Evolutionary conservation across 2,329 filamentous ascomycete genomes (phyloP), one percentile per base, ranked within the genome.

Genomic region (Alternaria alternata): DNA sequence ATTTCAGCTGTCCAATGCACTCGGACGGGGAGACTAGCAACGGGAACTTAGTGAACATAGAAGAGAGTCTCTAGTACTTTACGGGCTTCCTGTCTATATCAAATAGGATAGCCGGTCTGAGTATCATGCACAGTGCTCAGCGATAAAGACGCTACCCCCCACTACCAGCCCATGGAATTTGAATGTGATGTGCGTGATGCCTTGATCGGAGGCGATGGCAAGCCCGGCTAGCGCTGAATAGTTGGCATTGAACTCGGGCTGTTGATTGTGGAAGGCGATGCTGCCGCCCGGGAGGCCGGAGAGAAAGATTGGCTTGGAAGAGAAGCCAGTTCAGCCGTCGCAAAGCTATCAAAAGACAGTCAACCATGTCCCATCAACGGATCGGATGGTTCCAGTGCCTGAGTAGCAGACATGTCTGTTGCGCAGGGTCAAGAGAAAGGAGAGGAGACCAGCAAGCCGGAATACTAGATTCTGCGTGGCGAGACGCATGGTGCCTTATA

Each of bases 211-310:
- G 11, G 32, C 14, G 32, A 34, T 34, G 32, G 12, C 1, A n/a
- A 6, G 1, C 5, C 11, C 3, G 20, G 6, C 26, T 8, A 18
- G 1, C n/a, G 6, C 2, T 12, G 26, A 1, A 16, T 3, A 2
- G 9, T 20, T 8, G 44, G 18, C n/a, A 47, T 32, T 8, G 7
- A 5, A 3, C 8, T 5, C 0, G 44, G 2, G 3, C 44, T 47
- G 44, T 32, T 47, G 28, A 47, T 36, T 16, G 32, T 36, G 32
- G 32, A 16, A 36, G 12, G 32, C 14, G 12, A 16, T 14, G 6
- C 32, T 36, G 32, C 32, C 32, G 32, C 32, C 32, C 32, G 14
- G 12, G 14, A 36, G 32, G 32, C 14, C 14, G 14, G 32, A 36
- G 32, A 16, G 32, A 36, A 36, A 36, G 14, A 36, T 36, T 14